A percentile compares a stretch with the other conserved stretches of the same genome.
These are phyloP conservation scores for Heliamphora exappendiculata DNA, from an alignment of 148 eudicot genomes.

Conservation along the genomic window DNA sequence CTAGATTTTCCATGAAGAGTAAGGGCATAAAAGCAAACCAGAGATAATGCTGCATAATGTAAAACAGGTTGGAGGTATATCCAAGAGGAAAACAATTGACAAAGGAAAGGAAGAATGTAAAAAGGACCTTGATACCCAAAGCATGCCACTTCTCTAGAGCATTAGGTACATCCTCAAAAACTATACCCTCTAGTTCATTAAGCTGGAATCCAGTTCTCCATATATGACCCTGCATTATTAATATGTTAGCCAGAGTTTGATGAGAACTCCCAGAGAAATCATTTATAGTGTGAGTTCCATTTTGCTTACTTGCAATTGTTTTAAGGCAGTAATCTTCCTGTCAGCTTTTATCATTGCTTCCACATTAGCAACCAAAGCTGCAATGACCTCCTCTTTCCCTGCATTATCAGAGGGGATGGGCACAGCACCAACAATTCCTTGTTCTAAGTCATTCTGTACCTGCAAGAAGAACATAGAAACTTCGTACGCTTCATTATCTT, in stretches of 20 bases:
- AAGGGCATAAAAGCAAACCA: not conserved
- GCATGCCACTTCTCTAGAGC: slow-evolving; percentile 89
- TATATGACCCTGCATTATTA: slow-evolving; percentile 67
- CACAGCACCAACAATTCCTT: slow-evolving; percentile 63
- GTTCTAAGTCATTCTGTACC: slow-evolving; percentile 66
- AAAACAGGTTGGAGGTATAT: not conserved
- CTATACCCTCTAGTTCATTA: slow-evolving; percentile 58
- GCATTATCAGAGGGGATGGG: slow-evolving; percentile 58
- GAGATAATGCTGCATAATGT: not conserved
- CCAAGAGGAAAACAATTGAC: not conserved
- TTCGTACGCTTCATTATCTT: not conserved
- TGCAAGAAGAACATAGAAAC: slow-evolving; percentile 19
- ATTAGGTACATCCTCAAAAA: slow-evolving; percentile 84
- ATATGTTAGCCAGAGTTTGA: slow-evolving; percentile 4
- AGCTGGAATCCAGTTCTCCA: slow-evolving; percentile 87
- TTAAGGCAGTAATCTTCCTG: slow-evolving; percentile 87
- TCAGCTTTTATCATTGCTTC: slow-evolving; percentile 93
- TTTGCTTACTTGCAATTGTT: slow-evolving; percentile 74
- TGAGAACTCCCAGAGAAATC: not conserved
- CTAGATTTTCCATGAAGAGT: slow-evolving; percentile 1
- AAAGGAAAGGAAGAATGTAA: slow-evolving; percentile 3
- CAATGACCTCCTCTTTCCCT: slow-evolving; percentile 67
- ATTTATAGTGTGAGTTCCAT: not conserved
- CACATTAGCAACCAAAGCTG: slow-evolving; percentile 85
- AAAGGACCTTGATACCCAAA: slow-evolving; percentile 62